Evolutionary conservation across 2,329 filamentous ascomycete species (phyloP), one percentile per base, ranked within the genome.

Genomic region (Stagonosporopsis cucurbitacearum): DNA sequence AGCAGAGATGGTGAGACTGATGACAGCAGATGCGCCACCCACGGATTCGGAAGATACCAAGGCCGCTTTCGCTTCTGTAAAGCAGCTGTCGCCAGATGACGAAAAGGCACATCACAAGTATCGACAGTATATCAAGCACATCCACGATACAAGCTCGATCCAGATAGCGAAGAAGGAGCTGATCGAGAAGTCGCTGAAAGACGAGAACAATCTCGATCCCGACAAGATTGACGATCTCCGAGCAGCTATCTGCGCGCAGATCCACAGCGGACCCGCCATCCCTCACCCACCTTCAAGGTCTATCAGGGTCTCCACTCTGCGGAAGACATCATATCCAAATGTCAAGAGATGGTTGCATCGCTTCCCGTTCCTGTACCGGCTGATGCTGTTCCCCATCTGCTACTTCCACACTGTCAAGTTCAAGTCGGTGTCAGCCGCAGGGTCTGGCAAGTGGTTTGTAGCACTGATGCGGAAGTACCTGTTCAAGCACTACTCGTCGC

Each of bases 391-490:
- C 22, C 78, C 80, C 0, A 66, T 84, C 4, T 79, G 77, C 56
- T 82, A 84, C 59, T 82, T 84, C 54, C 82, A 84, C 56, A 79
- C 81, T 0, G 76, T 84, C 44, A 73, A 70, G 37, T 79, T 84
- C 57, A 67, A 74, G n/a, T 82, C 81, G 0, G 74, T 85, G 42
- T 82, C 77, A 23, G 77, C 78, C 1, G 80, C 79, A 5, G 78
- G 79, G 0, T 83, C 81, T 6, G 82, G 82, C 0, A 75, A 77
- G 50, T 84, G 80, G 78, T 75, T 84, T 17, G 77, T 79, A 2
- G 71, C 71, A 9, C 67, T 83, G 37, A 75, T 84, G 43, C 71
- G 78, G 32, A 64, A 80, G 28, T 74, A 82, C 19, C 68, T 84
- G 15, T 84, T 85, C 74, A 78, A 80, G 58, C 73, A 80, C 39